A percentile compares a stretch with the other conserved stretches of the same genome.
Evolutionary conservation across 768 basidiomycete genomes (phyloP).

Genomic region (Tephrocybe rancida): DNA sequence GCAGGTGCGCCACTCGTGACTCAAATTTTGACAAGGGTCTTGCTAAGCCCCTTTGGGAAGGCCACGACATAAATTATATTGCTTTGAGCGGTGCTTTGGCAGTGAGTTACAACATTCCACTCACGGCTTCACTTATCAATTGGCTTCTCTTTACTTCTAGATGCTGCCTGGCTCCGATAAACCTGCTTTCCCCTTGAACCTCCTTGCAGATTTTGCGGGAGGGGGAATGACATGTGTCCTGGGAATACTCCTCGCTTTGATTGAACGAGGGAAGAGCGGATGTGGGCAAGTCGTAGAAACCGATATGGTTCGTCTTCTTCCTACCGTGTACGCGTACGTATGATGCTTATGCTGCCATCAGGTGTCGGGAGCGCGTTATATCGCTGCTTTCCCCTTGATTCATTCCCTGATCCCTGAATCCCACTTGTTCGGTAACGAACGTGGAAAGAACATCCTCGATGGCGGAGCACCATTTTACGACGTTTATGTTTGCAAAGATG

Average conservation of each 20-base stretch:
- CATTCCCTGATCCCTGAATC: slow-evolving; percentile 37
- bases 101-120: slow-evolving; percentile 34
- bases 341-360: slow-evolving; percentile 25
- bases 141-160: slow-evolving; percentile 30
- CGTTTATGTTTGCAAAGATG: slow-evolving; percentile 73
- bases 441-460: slow-evolving; percentile 67
- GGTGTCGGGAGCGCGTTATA: slow-evolving; percentile 80
- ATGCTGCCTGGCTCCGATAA: slow-evolving; percentile 71
- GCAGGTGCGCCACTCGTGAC: slow-evolving; percentile 51
- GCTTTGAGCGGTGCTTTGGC: slow-evolving; percentile 77
- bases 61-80: slow-evolving; percentile 86
- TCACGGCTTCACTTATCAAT: neutral
- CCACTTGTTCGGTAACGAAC: slow-evolving; percentile 38
- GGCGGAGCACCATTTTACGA: slow-evolving; percentile 81
- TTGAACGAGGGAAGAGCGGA: slow-evolving; percentile 66
- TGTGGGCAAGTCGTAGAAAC: slow-evolving; percentile 73
- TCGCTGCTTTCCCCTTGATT: slow-evolving; percentile 73
- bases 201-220: slow-evolving; percentile 83
- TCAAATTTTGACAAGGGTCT: neutral
- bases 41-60: slow-evolving; percentile 31
- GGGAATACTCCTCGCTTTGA: slow-evolving; percentile 74
- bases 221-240: slow-evolving; percentile 73
- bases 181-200: slow-evolving; percentile 73
- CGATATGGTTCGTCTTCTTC: slow-evolving; percentile 62
- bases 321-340: neutral